Evolutionary conservation across 768 basidiomycete species (phyloP).

Genomic region (Tephrocybe sp.): DNA sequence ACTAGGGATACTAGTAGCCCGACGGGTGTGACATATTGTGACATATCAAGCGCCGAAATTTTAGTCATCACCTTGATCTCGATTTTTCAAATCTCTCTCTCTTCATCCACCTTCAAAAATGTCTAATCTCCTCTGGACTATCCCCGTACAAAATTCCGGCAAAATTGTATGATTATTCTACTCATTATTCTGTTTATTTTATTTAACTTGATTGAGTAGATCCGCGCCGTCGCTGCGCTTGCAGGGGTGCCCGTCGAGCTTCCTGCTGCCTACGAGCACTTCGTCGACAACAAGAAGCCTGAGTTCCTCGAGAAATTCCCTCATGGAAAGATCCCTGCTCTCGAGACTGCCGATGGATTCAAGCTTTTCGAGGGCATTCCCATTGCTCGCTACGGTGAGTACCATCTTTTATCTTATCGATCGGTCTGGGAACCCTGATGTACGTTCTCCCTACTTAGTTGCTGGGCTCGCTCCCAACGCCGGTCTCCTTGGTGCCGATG

Average conservation of each 20-base stretch:
- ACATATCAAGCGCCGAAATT: too few species aligned
- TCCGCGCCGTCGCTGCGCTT: constrained; percentile 57
- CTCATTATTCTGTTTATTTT: background rate
- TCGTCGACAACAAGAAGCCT: constrained; percentile 66
- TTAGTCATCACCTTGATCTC: too few species aligned
- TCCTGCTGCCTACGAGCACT: constrained; percentile 53
- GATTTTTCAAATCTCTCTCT: too few species aligned
- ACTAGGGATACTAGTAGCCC: too few species aligned
- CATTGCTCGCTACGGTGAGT: constrained; percentile 90
- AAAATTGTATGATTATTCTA: constrained; percentile 46
- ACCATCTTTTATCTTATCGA: constrained; percentile 23
- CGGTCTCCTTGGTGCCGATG: constrained; percentile 65
- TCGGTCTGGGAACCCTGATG: background rate
- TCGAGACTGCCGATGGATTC: constrained; percentile 77
- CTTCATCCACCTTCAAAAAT: constrained; percentile 39
- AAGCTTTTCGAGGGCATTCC: constrained; percentile 74
- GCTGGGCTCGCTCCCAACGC: constrained; percentile 74
- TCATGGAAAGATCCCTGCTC: constrained; percentile 81
- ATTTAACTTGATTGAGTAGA: constrained; percentile 25
- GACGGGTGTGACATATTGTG: too few species aligned
- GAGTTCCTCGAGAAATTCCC: constrained; percentile 77
- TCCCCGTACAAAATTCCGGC: constrained; percentile 36
- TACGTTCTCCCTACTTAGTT: constrained; percentile 21
- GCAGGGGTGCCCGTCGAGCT: constrained; percentile 57
- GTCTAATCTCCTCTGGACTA: constrained; percentile 61